A percentile compares a stretch with the other conserved stretches of the same genome.
phyloP scores from a whole-genome alignment of 2,329 filamentous ascomycete genomes.

The Trichoderma koningiopsis region DNA sequence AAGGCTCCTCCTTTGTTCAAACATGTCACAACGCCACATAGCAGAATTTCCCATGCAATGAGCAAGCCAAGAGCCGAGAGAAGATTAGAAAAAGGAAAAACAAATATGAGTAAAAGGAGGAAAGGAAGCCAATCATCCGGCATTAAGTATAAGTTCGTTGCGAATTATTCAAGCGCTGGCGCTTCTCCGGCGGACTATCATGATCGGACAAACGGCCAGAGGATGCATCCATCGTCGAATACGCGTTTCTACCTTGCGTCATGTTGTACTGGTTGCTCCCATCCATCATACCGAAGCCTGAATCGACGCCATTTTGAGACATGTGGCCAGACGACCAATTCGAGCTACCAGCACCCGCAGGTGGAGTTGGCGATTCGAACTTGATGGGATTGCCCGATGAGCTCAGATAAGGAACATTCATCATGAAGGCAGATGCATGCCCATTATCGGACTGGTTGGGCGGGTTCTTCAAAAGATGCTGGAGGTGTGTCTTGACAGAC shows the following conservation, averaged over 20 bases:
- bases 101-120: not conserved
- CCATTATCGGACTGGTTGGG: conserved; percentile 47
- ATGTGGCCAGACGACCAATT: conserved; percentile 57
- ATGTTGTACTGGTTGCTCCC: conserved; percentile 43
- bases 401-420: conserved; percentile 41
- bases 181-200: conserved; percentile 54
- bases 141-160: conserved; percentile 46
- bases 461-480: conserved; percentile 75
- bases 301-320: conserved; percentile 49
- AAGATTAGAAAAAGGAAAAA: not conserved
- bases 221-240: conserved; percentile 34
- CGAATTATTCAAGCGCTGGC: conserved; percentile 53
- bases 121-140: not conserved
- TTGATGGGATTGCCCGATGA: conserved; percentile 45
- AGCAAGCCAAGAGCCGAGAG: conserved; percentile 2
- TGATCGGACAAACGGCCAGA: conserved; percentile 41
- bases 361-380: conserved; percentile 59
- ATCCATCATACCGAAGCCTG: conserved; percentile 50
- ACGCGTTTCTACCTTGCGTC: conserved; percentile 12
- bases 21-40: conserved; percentile 23
- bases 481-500: conserved; percentile 85
- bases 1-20: conserved; percentile 20
- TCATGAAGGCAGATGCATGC: conserved; percentile 36
- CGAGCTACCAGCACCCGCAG: conserved; percentile 49
- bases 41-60: conserved; percentile 21